Evolutionary conservation across 2,329 filamentous ascomycete genomes (phyloP).

Genomic region (Cadophora malorum): DNA sequence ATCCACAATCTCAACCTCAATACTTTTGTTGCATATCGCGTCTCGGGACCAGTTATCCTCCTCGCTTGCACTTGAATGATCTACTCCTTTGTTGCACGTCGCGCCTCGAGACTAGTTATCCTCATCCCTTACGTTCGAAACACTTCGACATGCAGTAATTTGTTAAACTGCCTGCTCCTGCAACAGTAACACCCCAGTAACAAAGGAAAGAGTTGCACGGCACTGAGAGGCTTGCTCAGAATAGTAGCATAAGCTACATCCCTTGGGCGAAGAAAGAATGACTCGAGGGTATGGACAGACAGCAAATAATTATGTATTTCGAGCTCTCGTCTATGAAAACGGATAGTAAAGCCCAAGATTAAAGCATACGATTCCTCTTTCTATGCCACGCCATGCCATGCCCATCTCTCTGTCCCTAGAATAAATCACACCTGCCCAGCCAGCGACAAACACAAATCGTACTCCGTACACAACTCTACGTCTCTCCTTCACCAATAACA

Average conservation of each 20-base stretch:
- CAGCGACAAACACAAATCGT: background rate
- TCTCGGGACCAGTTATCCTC: background rate
- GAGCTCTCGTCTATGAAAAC: background rate
- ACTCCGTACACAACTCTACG: background rate
- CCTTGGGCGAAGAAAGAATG: too few relatives aligned
- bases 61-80: too few relatives aligned
- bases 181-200: too few relatives aligned
- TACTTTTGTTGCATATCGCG: background rate
- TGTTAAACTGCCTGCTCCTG: too few relatives aligned
- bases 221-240: too few relatives aligned
- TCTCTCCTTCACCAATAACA: background rate
- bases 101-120: background rate
- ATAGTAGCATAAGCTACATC: too few relatives aligned
- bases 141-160: too few relatives aligned
- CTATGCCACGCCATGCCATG: background rate
- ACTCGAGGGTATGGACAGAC: too few relatives aligned
- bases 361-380: background rate
- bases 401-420: background rate
- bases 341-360: background rate
- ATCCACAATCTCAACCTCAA: too few relatives aligned
- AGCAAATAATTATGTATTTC: background rate
- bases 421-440: background rate
- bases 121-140: too few relatives aligned
- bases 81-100: background rate
- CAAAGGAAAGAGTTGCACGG: too few relatives aligned